Evolutionary conservation across 2,329 filamentous ascomycete genomes (phyloP).

Genomic region (Colletotrichum kahawae): DNA sequence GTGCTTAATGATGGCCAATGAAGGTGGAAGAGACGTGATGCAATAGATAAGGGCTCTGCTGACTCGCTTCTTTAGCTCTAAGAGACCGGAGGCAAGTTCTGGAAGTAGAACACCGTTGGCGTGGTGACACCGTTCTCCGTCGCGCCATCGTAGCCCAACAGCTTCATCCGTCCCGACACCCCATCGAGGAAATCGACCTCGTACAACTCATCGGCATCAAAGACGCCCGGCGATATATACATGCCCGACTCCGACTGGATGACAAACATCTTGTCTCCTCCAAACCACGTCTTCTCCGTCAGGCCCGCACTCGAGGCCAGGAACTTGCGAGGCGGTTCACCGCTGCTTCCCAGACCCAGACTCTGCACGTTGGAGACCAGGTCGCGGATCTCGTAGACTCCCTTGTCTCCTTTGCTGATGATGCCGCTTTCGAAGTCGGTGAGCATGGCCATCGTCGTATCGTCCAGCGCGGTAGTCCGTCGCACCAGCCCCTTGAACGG

Average conservation of each 20-base stretch:
- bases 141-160: not conserved
- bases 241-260: not conserved
- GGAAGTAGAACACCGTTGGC: not conserved
- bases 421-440: not conserved
- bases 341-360: not conserved
- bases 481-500: not conserved
- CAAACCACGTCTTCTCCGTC: not conserved
- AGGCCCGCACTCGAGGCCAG: not conserved
- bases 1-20: not conserved
- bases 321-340: not conserved
- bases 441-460: not conserved
- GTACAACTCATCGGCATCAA: not conserved
- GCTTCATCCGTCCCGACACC: not conserved
- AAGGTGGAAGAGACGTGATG: not conserved
- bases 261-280: not conserved
- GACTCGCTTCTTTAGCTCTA: not conserved
- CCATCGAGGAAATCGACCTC: not conserved
- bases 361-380: not conserved
- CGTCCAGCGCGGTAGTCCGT: not conserved
- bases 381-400: not conserved
- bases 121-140: not conserved
- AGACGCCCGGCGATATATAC: not conserved
- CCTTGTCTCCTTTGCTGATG: not conserved
- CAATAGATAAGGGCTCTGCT: not conserved
- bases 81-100: not conserved